Base-by-base conservation (phyloP, 108 stramenopile species). In the Schizochytrium sp. region DNA sequence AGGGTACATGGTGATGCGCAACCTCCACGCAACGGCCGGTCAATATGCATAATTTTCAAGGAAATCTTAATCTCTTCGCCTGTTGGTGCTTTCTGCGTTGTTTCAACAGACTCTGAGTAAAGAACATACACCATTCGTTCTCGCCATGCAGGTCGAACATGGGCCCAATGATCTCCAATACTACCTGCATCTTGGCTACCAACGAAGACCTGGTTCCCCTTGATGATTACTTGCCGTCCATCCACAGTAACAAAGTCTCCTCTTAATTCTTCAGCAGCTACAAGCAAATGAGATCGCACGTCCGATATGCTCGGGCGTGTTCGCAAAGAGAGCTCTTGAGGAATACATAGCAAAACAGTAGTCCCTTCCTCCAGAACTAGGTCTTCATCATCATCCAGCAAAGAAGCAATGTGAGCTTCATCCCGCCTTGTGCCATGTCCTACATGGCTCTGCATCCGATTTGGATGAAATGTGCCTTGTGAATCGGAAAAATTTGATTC, bases 11-110 rank as follows among this genome's bases (percentile, higher is more conserved):
- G 76, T 53, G 53, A 83, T 8, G 10, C 50, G 28, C 76, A 83
- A 8, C 76, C 76, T 10, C 76, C 76, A 10, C 76, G 76, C 53
- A 83, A 40, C 17, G 76, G 76, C 28, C 76, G 47, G 76, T 83
- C 76, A 55, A 83, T 55, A 53, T 83, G 76, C 47, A 83, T 8
- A 28, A 69, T 69, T 44, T 69, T 69, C 5, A 69, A 15, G 42
- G 64, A 69, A 69, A 69, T 69, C 12, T 38, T 13, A 38, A 15
- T 38, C 15, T 15, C 64, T 0, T 12, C 28, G 19, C 64, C 64
- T 15, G 42, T 0, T 7, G 15, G 8, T 0, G 42, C 64, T 10
- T 38, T 8, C 12, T 7, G 64, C 19, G 64, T 69, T 15, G 64
- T 3, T 69, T 3, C 19, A 10, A 69, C 64, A 15, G 64, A 69